phyloP scores from a whole-genome alignment of 768 basidiomycete genomes.

The Termitomyces eurrhizus region DNA sequence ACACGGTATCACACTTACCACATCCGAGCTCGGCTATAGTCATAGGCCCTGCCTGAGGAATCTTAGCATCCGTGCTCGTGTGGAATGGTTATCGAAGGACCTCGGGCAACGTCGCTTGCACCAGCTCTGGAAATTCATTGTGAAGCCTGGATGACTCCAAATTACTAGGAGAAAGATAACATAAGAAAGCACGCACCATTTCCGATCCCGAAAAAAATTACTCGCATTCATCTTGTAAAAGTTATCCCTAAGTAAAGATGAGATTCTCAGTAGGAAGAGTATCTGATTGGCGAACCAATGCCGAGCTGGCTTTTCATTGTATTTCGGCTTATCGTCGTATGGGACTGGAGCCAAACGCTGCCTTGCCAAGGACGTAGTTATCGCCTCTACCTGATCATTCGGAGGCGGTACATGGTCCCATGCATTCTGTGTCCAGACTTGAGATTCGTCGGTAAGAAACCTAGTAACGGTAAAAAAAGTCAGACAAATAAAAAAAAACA shows the following conservation, averaged over 20 bases:
- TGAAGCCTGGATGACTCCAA: conserved; percentile 56
- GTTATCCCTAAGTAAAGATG: conserved; percentile 65
- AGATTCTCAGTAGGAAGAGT: conserved; percentile 6
- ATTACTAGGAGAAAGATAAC: not conserved
- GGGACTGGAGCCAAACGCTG: conserved; percentile 76
- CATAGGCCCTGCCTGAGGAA: conserved; percentile 65
- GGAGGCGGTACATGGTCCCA: conserved; percentile 91
- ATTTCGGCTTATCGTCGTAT: conserved; percentile 63
- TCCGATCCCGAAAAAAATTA: conserved; percentile 94
- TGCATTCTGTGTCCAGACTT: conserved; percentile 85
- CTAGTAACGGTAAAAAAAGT: conserved; percentile 30
- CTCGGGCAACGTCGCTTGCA: conserved; percentile 61
- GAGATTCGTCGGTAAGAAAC: conserved; percentile 63
- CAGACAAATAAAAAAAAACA: not conserved
- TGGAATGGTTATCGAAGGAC: conserved; percentile 30
- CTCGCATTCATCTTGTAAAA: conserved; percentile 84
- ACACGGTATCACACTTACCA: conserved; percentile 42
- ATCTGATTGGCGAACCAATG: conserved; percentile 52
- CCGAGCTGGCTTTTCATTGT: conserved; percentile 68
- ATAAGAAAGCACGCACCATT: conserved; percentile 51
- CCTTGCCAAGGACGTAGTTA: conserved; percentile 61
- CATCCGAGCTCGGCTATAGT: conserved; percentile 89
- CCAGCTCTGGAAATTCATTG: conserved; percentile 91
- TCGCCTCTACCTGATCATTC: conserved; percentile 72
- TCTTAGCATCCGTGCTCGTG: conserved; percentile 11